Evolutionary conservation across 805 yeast genomes (phyloP).

Genomic region (Grigorovia transvaalensis): DNA sequence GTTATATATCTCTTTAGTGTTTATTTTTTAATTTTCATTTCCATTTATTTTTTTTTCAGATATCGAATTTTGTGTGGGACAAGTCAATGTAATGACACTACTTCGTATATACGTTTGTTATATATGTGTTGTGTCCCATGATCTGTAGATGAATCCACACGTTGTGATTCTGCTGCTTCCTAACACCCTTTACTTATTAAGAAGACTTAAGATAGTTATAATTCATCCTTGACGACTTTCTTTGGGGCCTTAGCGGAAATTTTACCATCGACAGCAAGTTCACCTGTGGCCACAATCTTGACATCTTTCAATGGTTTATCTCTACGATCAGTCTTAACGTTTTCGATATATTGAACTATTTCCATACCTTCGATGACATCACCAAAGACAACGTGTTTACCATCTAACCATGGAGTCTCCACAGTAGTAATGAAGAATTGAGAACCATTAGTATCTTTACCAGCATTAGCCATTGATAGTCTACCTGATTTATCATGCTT

Average conservation of each 20-base stretch:
- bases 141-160: no score
- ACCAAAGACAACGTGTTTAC: constrained; percentile 93
- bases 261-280: not conserved
- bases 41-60: no score
- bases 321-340: constrained; percentile 54
- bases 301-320: constrained; percentile 65
- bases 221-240: not conserved
- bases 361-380: constrained; percentile 85
- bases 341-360: constrained; percentile 64
- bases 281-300: constrained; percentile 60
- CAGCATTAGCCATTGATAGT: constrained; percentile 74
- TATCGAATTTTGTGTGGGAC: not conserved
- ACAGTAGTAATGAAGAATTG: constrained; percentile 88
- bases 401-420: constrained; percentile 83
- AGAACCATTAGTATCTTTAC: constrained; percentile 77
- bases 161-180: not conserved
- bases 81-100: not conserved
- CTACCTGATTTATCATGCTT: constrained; percentile 62
- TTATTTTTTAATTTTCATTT: no score
- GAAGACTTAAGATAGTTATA: not conserved
- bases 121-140: not conserved
- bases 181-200: not conserved
- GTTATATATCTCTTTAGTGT: no score
- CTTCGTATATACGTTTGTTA: not conserved
- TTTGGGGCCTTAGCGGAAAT: not conserved